Evolutionary conservation across 2,329 filamentous ascomycete genomes (phyloP).

Genomic region (Drechslerella stenobrocha): DNA sequence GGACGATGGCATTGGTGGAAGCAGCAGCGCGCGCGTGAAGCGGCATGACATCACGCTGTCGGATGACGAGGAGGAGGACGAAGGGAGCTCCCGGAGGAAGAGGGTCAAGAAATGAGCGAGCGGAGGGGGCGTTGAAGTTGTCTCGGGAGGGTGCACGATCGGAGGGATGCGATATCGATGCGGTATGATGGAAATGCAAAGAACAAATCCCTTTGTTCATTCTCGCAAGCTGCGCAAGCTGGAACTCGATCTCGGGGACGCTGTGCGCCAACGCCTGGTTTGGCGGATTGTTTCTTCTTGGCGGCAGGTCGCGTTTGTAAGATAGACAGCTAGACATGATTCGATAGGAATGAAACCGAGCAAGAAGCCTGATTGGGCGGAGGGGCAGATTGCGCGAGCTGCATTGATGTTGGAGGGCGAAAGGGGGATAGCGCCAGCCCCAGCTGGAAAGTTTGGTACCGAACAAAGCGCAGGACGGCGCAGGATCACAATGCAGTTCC

Average conservation of each 20-base stretch:
- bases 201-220: too few species aligned
- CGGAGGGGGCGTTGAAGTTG: not conserved
- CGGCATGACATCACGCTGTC: constrained; percentile 38
- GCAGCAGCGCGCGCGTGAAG: constrained; percentile 45
- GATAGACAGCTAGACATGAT: too few species aligned
- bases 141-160: not conserved
- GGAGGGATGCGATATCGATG: not conserved
- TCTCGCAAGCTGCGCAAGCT: too few species aligned
- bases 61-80: constrained; percentile 36
- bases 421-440: not conserved
- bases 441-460: not conserved
- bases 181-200: too few species aligned
- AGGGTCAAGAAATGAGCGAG: constrained; percentile 37
- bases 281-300: too few species aligned
- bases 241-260: too few species aligned
- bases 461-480: not conserved
- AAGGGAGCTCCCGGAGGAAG: constrained; percentile 27
- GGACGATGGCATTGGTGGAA: constrained; percentile 49
- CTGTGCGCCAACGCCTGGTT: too few species aligned
- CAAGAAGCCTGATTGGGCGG: not conserved
- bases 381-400: not conserved
- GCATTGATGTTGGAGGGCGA: not conserved
- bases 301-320: too few species aligned
- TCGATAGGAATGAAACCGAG: too few species aligned
- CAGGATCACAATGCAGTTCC: too few species aligned